Base-by-base conservation (phyloP, 2,329 filamentous ascomycete genomes). In the Berkeleyomyces basicola region DNA sequence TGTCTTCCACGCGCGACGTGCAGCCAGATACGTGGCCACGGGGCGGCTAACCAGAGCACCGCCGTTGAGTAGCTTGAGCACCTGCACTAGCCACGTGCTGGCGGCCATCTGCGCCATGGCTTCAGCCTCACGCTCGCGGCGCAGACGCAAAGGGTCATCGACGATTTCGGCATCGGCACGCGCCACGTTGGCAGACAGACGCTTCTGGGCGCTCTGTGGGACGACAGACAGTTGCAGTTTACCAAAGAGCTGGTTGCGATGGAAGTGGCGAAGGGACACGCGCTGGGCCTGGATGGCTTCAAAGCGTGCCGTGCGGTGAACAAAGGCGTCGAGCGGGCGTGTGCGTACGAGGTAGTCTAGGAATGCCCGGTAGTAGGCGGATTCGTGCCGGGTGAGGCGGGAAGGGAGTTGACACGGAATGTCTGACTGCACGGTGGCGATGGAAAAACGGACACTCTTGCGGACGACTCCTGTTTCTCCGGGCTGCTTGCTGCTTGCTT, bases 331-430 rank as follows among this genome's bases (percentile, higher is more conserved):
- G 16, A 79, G 76, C 61, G 79, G 77, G 63, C 82, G 83, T 11
- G 82, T 83, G 40, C 82, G 82, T 64, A 87, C 80, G 55, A 85
- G 76, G 67, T 88, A 81, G 70, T 86, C 84, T 67, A 90, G 84
- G 72, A 96, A 96, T 7, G 90, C 90, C 65, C 88, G 86, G 75
- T 90, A 92, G 73, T 96, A 96, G 4, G 91, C 87, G 3, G 86
- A 85, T 69, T 93, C 88, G 70, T 81, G 77, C 63, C 77, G 78
- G 33, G 72, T 63, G 39, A 84, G 73, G 73, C 79, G 75, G 62
- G 79, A 74, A 7, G 80, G 80, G 16, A 83, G 73, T 43, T 73
- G 73, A 68, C 77, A 77, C 33, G 79, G 78, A 11, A 77, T 72
- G 44, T 76, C 74, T 65, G 71, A 74, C 67, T 72, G 73, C 47